Evolutionary conservation across 2,329 filamentous ascomycete genomes (phyloP), one percentile per base, ranked within the genome.

Genomic region (Colletotrichum siamense): DNA sequence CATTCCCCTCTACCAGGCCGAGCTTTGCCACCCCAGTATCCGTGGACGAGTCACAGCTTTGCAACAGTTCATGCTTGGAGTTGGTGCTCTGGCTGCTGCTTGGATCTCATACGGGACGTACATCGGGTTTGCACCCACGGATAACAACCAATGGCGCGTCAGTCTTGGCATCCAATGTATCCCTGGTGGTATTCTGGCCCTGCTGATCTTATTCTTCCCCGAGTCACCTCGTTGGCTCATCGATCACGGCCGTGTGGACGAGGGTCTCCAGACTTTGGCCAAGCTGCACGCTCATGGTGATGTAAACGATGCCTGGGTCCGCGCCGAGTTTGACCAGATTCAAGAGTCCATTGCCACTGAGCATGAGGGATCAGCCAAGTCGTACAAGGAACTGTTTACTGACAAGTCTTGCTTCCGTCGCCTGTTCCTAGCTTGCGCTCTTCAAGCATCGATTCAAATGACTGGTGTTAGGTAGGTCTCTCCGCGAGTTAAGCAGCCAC

Each of bases 11-110:
- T 96, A 96, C 82, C 95, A 96, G 82, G 94, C 94, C 26, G 95
- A 97, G 81, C 89, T 96, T 28, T 92, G 93, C 5, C 95, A 96
- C 82, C 95, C 95, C 2, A 90, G 89, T 74, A 96, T 96, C 80
- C 91, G 95, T 82, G 95, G 95, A 15, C 88, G 92, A 77, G 90
- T 97, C 36, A 96, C 94, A 1, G 91, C 92, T 34, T 87, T 96
- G 5, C 95, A 96, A 83, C 95, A 96, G 80, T 96, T 96, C 81
- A 96, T 96, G 94, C 83, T 96, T 68, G 95, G 94, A 2, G 90
- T 96, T 32, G 95, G 95, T 73, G 87, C 94, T 18, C 89, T 97
- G 3, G 85, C 92, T 18, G 95, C 95, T 0, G 89, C 92, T 0
- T 96, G 94, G 94, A 91, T 94, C 64, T 92, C 92, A 0, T 96